Evolutionary conservation across 1,284 basidiomycete species (phyloP).

Genomic region (Ustilago shanxiensis): DNA sequence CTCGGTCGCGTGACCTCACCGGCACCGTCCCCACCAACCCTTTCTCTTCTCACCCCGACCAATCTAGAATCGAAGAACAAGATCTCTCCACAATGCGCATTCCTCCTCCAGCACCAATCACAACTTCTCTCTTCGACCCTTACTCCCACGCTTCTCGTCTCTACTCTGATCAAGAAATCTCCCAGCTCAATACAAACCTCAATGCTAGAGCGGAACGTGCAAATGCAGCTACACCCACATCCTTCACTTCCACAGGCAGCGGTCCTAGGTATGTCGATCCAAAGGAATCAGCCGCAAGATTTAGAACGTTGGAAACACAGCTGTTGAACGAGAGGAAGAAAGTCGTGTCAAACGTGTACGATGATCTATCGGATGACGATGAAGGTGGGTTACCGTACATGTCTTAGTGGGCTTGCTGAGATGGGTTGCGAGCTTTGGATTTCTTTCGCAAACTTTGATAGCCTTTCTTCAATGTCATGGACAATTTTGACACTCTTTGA

Average conservation of each 20-base stretch:
- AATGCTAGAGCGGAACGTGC: constrained; percentile 2
- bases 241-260: constrained; percentile 13
- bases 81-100: constrained; percentile 33
- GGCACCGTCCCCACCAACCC: neutral
- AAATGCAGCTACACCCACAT: constrained; percentile 17
- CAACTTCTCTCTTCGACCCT: constrained; percentile 35
- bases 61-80: neutral
- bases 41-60: neutral
- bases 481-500: no score
- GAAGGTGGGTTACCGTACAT: constrained; percentile 43
- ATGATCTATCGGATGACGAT: constrained; percentile 35
- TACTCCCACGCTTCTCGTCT: constrained; percentile 40
- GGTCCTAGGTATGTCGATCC: constrained; percentile 40
- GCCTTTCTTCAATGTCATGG: neutral
- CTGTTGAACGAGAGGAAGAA: constrained; percentile 35
- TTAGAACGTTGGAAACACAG: constrained; percentile 38
- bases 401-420: constrained; percentile 5
- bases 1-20: constrained; percentile 25
- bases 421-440: neutral
- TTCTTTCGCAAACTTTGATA: constrained; percentile 1
- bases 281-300: constrained; percentile 29
- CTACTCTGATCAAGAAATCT: constrained; percentile 18
- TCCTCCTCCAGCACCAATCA: constrained; percentile 30
- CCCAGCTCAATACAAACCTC: constrained; percentile 17
- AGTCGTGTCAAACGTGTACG: constrained; percentile 18